Conservation (phyloP, 1,139 yeast genomes). For the Yamadazyma taylorii region DNA sequence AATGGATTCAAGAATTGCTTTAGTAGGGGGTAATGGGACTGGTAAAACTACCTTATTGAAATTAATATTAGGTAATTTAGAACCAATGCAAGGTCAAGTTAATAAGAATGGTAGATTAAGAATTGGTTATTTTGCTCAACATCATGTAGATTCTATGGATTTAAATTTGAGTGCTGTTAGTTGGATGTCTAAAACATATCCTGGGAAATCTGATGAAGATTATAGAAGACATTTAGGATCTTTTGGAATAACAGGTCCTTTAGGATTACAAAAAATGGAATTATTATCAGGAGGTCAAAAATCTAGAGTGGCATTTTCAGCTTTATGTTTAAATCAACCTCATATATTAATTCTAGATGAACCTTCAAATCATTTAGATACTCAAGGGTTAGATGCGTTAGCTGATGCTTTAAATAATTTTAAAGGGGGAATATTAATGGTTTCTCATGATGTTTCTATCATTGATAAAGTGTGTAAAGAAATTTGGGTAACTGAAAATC, state of each 20-base stretch:
- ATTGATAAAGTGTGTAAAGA: conserved; percentile 87
- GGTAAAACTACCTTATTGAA: conserved; percentile 96
- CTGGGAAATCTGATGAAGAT: conserved; percentile 95
- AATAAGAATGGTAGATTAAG: conserved; percentile 82
- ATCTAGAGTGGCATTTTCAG: conserved; percentile 97
- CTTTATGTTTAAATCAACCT: conserved; percentile 87
- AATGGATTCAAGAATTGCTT: conserved; percentile 90
- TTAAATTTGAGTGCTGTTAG: conserved; percentile 82
- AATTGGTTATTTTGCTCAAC: conserved; percentile 98
- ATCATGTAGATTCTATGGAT: conserved; percentile 98
- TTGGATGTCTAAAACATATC: conserved; percentile 89
- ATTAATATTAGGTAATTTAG: conserved; percentile 72
- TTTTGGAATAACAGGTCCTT: conserved; percentile 93
- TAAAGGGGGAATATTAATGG: conserved; percentile 96
- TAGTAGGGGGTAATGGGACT: conserved; percentile 98
- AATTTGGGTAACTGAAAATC: conserved; percentile 92
- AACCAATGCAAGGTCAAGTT: conserved; percentile 74
- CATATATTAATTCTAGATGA: conserved; percentile 92
- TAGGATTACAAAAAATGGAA: conserved; percentile 90
- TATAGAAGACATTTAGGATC: conserved; percentile 96
- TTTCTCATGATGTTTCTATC: conserved; percentile 92
- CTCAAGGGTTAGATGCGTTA: conserved; percentile 94
- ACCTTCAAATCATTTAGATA: conserved; percentile 98
- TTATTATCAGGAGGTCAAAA: conserved; percentile 96
- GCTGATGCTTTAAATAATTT: conserved; percentile 84